Percentiles rank a stretch among this genome's conserved stretches.
Conservation (phyloP, 2,329 filamentous ascomycete genomes). For the Trichoderma atrobrunneum region DNA sequence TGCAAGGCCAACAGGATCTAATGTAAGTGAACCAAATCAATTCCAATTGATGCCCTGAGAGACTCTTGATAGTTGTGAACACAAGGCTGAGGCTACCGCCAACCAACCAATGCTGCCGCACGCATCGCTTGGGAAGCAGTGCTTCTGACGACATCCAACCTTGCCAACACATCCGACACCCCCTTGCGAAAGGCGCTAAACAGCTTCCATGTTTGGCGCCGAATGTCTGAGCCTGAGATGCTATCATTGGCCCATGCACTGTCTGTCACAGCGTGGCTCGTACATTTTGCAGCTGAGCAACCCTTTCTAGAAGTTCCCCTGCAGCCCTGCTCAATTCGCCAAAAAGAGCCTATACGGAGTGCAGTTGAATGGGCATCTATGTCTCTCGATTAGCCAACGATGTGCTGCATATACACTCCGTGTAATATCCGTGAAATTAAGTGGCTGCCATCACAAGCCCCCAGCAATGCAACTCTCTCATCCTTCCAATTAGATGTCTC, state of each 20-base stretch:
- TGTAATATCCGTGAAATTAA: not conserved
- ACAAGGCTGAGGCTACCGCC: constrained; percentile 3
- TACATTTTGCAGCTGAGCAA: constrained; percentile 2
- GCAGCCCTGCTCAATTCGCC: constrained; percentile 2
- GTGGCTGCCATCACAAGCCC: not conserved
- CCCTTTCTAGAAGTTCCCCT: constrained; percentile 11
- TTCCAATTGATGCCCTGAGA: not conserved
- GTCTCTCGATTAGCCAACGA: not conserved
- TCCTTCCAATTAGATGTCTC: not conserved
- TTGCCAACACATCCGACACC: constrained; percentile 14
- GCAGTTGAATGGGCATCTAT: not conserved
- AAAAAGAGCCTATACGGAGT: not conserved
- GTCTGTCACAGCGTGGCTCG: constrained; percentile 9
- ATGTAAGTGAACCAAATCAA: not conserved
- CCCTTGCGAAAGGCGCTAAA: constrained; percentile 14
- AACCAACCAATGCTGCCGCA: not conserved
- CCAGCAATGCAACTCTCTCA: not conserved
- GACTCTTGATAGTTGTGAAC: not conserved
- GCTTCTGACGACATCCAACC: constrained; percentile 16
- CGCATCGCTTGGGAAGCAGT: not conserved
- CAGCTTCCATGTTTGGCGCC: constrained; percentile 10
- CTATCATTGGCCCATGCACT: constrained; percentile 9
- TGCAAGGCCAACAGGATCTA: not conserved
- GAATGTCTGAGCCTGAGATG: constrained; percentile 11
- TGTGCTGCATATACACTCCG: not conserved